Conservation (phyloP, 23 red algal genomes). For the Agarophyton chilense region DNA sequence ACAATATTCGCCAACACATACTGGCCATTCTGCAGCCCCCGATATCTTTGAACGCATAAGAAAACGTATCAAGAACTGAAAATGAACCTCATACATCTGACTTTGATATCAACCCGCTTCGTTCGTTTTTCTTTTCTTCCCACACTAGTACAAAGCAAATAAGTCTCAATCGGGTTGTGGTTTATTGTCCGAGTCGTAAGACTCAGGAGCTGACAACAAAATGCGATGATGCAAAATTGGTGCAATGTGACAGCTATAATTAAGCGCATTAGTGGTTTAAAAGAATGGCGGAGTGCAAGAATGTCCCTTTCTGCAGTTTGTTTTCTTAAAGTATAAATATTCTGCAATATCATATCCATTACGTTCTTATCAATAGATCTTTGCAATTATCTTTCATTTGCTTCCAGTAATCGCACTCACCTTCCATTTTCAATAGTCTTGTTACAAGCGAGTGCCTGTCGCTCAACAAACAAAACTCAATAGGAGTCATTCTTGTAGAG, state of each 20-base stretch:
- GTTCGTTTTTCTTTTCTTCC: neutral
- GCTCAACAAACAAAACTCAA: neutral
- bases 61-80: too few species aligned
- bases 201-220: neutral
- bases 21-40: neutral
- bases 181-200: neutral
- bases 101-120: neutral
- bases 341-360: constrained; percentile 30
- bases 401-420: neutral
- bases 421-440: neutral
- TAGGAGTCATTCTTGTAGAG: neutral
- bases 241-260: too few species aligned
- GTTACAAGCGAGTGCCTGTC: neutral
- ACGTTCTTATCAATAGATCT: neutral
- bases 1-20: neutral
- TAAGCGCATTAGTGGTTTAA: too few species aligned
- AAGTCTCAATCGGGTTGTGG: neutral
- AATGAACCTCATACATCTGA: too few species aligned
- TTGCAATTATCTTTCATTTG: neutral
- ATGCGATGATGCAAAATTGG: neutral
- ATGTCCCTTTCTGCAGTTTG: constrained; percentile 40
- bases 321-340: neutral
- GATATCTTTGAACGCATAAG: neutral
- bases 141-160: neutral
- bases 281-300: neutral